Conservation (phyloP, 148 eudicot species). For the Rhododendron kiyosumense region DNA sequence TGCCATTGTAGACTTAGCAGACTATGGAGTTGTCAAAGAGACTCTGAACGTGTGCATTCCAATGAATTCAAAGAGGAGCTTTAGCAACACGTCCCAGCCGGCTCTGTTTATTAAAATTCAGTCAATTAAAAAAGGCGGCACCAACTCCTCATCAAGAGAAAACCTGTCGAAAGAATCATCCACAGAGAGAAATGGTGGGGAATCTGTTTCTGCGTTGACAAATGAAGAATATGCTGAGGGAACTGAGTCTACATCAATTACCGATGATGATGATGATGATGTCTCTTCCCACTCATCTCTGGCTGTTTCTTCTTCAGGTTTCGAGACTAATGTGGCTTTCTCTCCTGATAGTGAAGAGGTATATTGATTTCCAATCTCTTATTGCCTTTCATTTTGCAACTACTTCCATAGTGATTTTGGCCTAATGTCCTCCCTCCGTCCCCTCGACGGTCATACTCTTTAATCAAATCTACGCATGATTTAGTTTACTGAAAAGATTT, state of each 20-base stretch:
- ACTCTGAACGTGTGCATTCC: constrained; percentile 38
- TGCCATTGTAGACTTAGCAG: constrained; percentile 73
- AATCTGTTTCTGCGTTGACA: constrained; percentile 61
- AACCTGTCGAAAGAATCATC: constrained; percentile 50
- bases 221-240: constrained; percentile 86
- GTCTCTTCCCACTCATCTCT: constrained; percentile 71
- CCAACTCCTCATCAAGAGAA: constrained; percentile 43
- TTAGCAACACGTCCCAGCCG: constrained; percentile 64
- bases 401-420: background rate
- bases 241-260: constrained; percentile 65
- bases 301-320: constrained; percentile 40
- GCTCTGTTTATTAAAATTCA: constrained; percentile 57
- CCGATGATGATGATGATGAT: constrained; percentile 93
- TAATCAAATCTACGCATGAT: background rate
- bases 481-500: background rate
- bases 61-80: constrained; percentile 68
- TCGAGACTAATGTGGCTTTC: constrained; percentile 42
- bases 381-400: background rate
- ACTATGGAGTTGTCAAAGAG: constrained; percentile 57
- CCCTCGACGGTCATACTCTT: background rate
- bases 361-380: background rate
- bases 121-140: constrained; percentile 47
- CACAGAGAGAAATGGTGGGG: constrained; percentile 46
- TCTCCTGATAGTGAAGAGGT: constrained; percentile 47
- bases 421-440: background rate